Conservation (phyloP, 2,329 filamentous ascomycete genomes). For the Sarocladium oryzae region DNA sequence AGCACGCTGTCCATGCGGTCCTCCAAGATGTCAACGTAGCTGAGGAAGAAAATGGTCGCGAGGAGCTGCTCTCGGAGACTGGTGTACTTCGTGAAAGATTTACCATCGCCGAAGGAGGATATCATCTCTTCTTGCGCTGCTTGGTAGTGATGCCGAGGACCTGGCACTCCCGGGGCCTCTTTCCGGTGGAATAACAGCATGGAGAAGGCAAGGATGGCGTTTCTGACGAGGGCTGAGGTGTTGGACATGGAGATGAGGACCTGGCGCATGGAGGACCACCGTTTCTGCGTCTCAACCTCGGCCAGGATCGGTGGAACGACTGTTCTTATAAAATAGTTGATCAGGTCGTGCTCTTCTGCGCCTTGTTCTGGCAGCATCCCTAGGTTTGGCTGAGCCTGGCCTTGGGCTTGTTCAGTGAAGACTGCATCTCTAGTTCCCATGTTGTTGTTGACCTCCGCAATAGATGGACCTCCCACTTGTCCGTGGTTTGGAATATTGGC, state of each 20-base stretch:
- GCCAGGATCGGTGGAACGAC: conserved; percentile 46
- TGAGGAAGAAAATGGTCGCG: conserved; percentile 45
- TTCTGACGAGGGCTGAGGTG: conserved; percentile 38
- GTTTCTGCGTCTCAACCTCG: conserved; percentile 45
- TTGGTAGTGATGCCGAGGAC: too few species aligned
- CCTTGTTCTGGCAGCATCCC: too few species aligned
- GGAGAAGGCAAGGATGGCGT: conserved; percentile 45
- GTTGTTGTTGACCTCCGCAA: too few species aligned
- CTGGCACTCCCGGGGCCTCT: too few species aligned
- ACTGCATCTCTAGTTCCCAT: too few species aligned
- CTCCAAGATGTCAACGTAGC: conserved; percentile 44
- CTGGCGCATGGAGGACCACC: conserved; percentile 43
- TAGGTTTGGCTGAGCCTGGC: too few species aligned
- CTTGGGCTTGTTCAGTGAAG: too few species aligned
- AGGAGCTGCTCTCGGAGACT: conserved; percentile 35
- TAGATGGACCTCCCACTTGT: too few species aligned
- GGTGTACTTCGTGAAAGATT: conserved; percentile 26
- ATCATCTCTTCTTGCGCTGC: too few species aligned
- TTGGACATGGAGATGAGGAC: conserved; percentile 41
- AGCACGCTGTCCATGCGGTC: conserved; percentile 37
- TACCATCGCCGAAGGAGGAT: too few species aligned
- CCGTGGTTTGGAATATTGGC: too few species aligned
- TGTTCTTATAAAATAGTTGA: conserved; percentile 42
- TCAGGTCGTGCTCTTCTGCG: conserved; percentile 20
- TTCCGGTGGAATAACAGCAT: conserved; percentile 34